phyloP scores from a whole-genome alignment of 2,329 filamentous ascomycete species.

The Ramularia collo-cygni region DNA sequence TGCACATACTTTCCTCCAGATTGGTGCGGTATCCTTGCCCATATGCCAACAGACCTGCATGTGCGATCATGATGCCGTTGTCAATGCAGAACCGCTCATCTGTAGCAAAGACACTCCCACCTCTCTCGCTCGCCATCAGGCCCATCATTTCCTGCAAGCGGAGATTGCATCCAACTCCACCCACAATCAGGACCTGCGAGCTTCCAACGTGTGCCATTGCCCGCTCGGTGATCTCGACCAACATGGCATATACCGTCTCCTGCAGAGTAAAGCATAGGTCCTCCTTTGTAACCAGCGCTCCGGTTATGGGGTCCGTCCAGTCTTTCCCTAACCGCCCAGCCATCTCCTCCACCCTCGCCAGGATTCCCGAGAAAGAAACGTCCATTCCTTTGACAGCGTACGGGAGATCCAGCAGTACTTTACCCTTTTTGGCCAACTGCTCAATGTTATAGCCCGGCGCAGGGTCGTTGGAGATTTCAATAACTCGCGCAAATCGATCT shows the following conservation, averaged over 20 bases:
- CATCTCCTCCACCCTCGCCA: slow-evolving; percentile 74
- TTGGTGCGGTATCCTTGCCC: slow-evolving; percentile 70
- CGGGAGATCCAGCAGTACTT: slow-evolving; percentile 73
- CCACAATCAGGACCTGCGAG: slow-evolving; percentile 85
- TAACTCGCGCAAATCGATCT: slow-evolving; percentile 86
- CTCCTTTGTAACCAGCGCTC: slow-evolving; percentile 62
- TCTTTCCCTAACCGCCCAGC: slow-evolving; percentile 57
- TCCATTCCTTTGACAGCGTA: slow-evolving; percentile 99
- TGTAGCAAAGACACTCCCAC: slow-evolving; percentile 86
- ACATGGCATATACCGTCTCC: slow-evolving; percentile 92
- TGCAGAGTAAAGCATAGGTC: slow-evolving; percentile 93
- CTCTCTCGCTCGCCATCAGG: slow-evolving; percentile 80
- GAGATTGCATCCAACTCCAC: slow-evolving; percentile 92
- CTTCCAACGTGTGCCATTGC: slow-evolving; percentile 97
- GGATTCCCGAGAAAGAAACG: slow-evolving; percentile 87
- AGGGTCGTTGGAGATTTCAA: slow-evolving; percentile 89
- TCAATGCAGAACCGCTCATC: slow-evolving; percentile 98
- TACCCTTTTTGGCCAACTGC: slow-evolving; percentile 72
- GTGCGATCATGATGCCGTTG: slow-evolving; percentile 99
- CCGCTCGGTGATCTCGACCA: slow-evolving; percentile 96
- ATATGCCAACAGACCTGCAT: slow-evolving; percentile 83
- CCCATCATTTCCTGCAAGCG: slow-evolving; percentile 98
- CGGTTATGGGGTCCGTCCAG: slow-evolving; percentile 39
- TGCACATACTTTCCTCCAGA: slow-evolving; percentile 70
- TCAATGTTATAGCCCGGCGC: slow-evolving; percentile 98